phyloP scores from a whole-genome alignment of 1,284 basidiomycete species.

The Trichosporon asahii region DNA sequence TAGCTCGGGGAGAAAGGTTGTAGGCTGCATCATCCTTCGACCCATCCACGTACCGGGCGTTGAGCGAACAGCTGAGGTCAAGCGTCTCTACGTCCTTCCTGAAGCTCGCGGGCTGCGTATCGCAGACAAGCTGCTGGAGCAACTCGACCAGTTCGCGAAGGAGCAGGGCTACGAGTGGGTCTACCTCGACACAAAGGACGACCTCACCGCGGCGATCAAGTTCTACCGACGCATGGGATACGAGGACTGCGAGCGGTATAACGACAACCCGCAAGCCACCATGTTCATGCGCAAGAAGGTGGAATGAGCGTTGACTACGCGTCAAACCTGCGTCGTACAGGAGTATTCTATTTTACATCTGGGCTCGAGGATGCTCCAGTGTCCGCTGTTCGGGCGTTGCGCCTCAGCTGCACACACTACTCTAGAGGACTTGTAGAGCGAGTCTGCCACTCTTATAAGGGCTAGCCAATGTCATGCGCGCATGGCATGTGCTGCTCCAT shows the following conservation, averaged over 20 bases:
- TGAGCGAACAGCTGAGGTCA: slow-evolving; percentile 12
- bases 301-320: slow-evolving; percentile 1
- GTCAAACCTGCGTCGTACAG: no score
- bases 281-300: slow-evolving; percentile 18
- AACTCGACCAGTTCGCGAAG: slow-evolving; percentile 10
- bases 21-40: slow-evolving; percentile 20
- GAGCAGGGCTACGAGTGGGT: slow-evolving; percentile 5
- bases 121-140: slow-evolving; percentile 10
- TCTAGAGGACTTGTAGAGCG: no score
- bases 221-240: slow-evolving; percentile 18
- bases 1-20: background rate
- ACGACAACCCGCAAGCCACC: slow-evolving; percentile 21
- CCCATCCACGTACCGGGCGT: background rate
- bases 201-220: slow-evolving; percentile 14
- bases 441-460: no score
- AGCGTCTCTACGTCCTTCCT: slow-evolving; percentile 19
- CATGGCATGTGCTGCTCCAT: no score
- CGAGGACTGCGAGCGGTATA: slow-evolving; percentile 16
- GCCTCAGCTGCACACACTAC: no score
- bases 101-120: slow-evolving; percentile 11
- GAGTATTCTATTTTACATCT: no score
- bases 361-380: no score
- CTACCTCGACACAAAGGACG: slow-evolving; percentile 22
- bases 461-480: no score
- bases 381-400: no score